phyloP scores from a whole-genome alignment of 2,329 filamentous ascomycete species.

The Colletotrichum coccodes region DNA sequence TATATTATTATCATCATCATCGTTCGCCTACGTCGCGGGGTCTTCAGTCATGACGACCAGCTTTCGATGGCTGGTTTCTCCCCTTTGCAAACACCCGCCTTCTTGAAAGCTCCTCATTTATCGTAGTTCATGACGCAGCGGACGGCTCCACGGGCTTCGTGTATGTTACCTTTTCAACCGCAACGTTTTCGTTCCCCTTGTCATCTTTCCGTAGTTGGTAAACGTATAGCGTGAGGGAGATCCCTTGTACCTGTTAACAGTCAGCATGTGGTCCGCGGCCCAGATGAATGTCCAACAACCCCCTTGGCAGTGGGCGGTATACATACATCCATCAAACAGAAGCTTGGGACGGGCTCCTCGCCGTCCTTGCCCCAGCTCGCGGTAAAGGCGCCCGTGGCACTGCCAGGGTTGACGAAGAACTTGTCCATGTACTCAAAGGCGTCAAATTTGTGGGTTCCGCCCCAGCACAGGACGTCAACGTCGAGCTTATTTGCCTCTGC shows the following conservation, averaged over 20 bases:
- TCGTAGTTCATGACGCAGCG: slow-evolving; percentile 55
- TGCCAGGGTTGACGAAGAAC: slow-evolving; percentile 78
- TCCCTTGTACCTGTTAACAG: slow-evolving; percentile 82
- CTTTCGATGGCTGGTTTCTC: slow-evolving; percentile 3
- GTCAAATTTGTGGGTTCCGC: slow-evolving; percentile 75
- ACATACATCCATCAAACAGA: slow-evolving; percentile 97
- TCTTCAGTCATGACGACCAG: slow-evolving; percentile 25
- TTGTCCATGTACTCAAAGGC: slow-evolving; percentile 80
- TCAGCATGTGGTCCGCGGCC: slow-evolving; percentile 35
- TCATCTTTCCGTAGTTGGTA: slow-evolving; percentile 86
- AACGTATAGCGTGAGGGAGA: slow-evolving; percentile 94
- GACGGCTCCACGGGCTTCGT: slow-evolving; percentile 77
- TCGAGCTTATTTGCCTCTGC: slow-evolving; percentile 76
- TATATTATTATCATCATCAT: slow-evolving; percentile 32
- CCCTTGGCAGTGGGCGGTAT: not conserved
- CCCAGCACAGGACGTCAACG: slow-evolving; percentile 76
- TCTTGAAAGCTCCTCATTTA: not conserved
- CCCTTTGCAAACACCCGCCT: slow-evolving; percentile 3
- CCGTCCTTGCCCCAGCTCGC: slow-evolving; percentile 66
- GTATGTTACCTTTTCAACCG: slow-evolving; percentile 87
- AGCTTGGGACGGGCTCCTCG: slow-evolving; percentile 87
- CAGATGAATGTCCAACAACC: not conserved
- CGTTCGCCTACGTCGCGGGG: slow-evolving; percentile 24
- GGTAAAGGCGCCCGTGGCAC: slow-evolving; percentile 71
- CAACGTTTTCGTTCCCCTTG: slow-evolving; percentile 81